Evolutionary conservation across 2,329 filamentous ascomycete genomes (phyloP).

Genomic region (Penicillium hesseltinei): DNA sequence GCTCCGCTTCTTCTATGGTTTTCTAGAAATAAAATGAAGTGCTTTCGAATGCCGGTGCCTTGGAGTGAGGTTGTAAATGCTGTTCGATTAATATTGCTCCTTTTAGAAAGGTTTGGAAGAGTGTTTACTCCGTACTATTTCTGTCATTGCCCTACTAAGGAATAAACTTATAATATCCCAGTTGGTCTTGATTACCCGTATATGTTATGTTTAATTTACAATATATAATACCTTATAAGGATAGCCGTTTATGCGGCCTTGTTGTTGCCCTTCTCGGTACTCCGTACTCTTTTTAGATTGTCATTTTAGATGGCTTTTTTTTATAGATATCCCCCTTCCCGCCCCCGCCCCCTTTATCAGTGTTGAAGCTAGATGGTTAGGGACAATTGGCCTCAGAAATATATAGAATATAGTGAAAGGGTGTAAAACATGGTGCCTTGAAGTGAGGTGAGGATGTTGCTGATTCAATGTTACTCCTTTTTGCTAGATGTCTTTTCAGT

Average conservation of each 20-base stretch:
- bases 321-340: not conserved
- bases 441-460: not conserved
- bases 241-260: not conserved
- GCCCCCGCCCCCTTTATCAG: not conserved
- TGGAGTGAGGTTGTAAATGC: not conserved
- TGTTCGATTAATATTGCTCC: not conserved
- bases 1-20: conserved; percentile 4
- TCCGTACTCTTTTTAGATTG: too few relatives aligned
- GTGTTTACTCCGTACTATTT: not conserved
- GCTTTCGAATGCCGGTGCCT: not conserved
- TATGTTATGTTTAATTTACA: not conserved
- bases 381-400: not conserved
- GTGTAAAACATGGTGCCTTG: not conserved
- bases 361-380: not conserved
- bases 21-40: conserved; percentile 1
- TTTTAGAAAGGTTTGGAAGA: not conserved
- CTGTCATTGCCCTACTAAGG: not conserved
- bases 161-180: not conserved
- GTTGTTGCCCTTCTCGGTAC: too few relatives aligned
- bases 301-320: not conserved
- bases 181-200: not conserved
- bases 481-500: not conserved
- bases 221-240: too few relatives aligned
- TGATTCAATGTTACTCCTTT: not conserved
- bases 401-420: not conserved